A percentile compares a stretch with the other conserved stretches of the same genome.
Evolutionary conservation across 768 basidiomycete species (phyloP).

Genomic region (Lactarius vividus): DNA sequence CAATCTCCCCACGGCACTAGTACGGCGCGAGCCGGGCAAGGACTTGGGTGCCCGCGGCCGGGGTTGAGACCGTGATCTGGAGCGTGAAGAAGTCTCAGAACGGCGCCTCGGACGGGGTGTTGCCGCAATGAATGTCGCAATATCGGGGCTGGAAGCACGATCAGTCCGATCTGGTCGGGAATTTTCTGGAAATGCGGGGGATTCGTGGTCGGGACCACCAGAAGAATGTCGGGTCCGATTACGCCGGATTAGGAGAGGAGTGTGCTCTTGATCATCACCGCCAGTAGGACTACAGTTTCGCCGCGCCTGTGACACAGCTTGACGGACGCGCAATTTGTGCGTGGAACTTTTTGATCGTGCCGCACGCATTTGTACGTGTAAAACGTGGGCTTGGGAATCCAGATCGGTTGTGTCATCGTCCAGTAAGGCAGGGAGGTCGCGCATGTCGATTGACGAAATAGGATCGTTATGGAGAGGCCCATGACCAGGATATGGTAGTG

Average conservation of each 20-base stretch:
- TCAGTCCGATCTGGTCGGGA: conserved; percentile 1
- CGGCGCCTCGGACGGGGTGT: conserved; percentile 35
- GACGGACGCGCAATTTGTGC: conserved; percentile 13
- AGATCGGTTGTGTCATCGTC: conserved; percentile 31
- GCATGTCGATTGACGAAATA: conserved; percentile 35
- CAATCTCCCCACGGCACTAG: conserved; percentile 24
- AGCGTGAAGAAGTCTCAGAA: conserved; percentile 29
- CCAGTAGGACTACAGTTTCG: conserved; percentile 2
- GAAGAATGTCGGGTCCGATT: conserved; percentile 4
- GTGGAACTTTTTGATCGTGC: conserved; percentile 6
- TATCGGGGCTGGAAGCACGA: conserved; percentile 36
- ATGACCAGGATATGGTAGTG: conserved; percentile 4
- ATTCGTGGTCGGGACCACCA: neutral
- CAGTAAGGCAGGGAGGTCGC: conserved; percentile 33
- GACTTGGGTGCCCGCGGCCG: conserved; percentile 21
- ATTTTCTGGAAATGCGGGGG: conserved; percentile 7
- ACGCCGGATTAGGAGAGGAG: conserved; percentile 6
- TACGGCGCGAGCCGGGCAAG: conserved; percentile 24
- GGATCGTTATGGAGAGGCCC: conserved; percentile 30
- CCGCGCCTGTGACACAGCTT: conserved; percentile 11
- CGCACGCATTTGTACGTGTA: conserved; percentile 20
- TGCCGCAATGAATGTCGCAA: conserved; percentile 33
- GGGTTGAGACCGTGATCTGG: conserved; percentile 30
- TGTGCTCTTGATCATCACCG: neutral
- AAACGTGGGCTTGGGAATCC: conserved; percentile 12